Base-by-base conservation (phyloP, 2,329 filamentous ascomycete species). In the Nannizzia gypsea region DNA sequence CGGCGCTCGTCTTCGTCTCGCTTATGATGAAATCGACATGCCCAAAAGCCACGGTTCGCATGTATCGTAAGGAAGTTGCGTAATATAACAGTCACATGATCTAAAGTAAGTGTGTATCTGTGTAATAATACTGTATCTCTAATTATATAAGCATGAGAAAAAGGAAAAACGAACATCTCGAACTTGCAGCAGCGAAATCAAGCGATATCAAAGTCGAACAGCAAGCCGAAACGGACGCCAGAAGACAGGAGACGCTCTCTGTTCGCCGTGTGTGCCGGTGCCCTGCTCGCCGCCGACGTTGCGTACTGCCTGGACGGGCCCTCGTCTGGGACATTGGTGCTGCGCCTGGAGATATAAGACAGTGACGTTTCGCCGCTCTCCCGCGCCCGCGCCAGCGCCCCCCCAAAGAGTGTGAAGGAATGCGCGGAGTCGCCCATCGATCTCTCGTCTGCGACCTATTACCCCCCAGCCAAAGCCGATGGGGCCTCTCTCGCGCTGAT, bases 401-500 rank as follows among this genome's bases (percentile, higher is more conserved):
- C 44, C 22, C 44, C 22, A 22, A 22, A 17, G 17, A 36, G 31
- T 11, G 5, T 52, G 15, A 24, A 52, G 48, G 48, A 52, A 52
- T 52, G 48, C 48, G 48, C 48, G 48, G 48, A 20, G 48, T 52
- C 48, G 48, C 22, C 17, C 48, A 52, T 52, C 48, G 24, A 52
- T 24, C 26, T 24, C 26, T 24, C 13, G 48, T 52, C 42, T 24
- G n/a, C 48, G 22, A 52, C 13, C 48, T 31, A 13, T 17, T 24
- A 13, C n/a, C 22, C 17, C 44, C 31, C 65, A 42, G 64, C 61
- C 63, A 64, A 67, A 66, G 70, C 74, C 73, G 71, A 76, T 76
- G 73, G 73, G 69, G 68, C 71, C 65, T 62, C 63, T 62, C 65
- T 66, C 70, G 66, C 68, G 69, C 66, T 76, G 68, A 75, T 66